Conservation (phyloP, 164 flowering plant genomes). For the Echeveria elegans region DNA sequence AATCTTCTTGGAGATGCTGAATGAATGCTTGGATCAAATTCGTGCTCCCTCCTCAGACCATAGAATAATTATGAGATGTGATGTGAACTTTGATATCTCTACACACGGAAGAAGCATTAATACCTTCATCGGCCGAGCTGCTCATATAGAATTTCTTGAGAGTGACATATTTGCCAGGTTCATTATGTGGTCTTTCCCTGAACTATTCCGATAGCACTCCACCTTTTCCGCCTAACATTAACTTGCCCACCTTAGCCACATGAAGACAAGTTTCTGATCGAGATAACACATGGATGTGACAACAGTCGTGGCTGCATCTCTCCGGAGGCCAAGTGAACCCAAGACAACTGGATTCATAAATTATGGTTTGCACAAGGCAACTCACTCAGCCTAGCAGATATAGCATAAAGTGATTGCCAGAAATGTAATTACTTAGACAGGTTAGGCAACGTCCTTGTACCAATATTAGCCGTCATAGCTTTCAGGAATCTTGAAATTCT, state of each 20-base stretch:
- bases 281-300: not conserved
- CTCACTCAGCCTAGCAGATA: not conserved
- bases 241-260: not conserved
- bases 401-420: not conserved
- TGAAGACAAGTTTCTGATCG: not conserved
- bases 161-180: conserved; percentile 74
- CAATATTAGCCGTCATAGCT: not conserved
- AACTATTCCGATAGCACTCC: conserved; percentile 41
- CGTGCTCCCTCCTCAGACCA: conserved; percentile 54
- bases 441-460: not conserved
- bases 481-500: too few species aligned
- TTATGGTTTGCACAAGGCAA: not conserved
- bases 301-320: not conserved
- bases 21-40: conserved; percentile 85
- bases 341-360: not conserved
- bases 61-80: conserved; percentile 87
- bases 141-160: conserved; percentile 92
- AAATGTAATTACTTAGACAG: not conserved
- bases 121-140: conserved; percentile 87
- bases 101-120: conserved; percentile 69
- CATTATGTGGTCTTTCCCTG: conserved; percentile 93
- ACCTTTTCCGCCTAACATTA: not conserved
- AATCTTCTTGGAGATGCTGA: conserved; percentile 79
- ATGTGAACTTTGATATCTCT: conserved; percentile 79
- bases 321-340: not conserved